Conservation (phyloP, 73 alveolate species). For the Breviolum minutum region DNA sequence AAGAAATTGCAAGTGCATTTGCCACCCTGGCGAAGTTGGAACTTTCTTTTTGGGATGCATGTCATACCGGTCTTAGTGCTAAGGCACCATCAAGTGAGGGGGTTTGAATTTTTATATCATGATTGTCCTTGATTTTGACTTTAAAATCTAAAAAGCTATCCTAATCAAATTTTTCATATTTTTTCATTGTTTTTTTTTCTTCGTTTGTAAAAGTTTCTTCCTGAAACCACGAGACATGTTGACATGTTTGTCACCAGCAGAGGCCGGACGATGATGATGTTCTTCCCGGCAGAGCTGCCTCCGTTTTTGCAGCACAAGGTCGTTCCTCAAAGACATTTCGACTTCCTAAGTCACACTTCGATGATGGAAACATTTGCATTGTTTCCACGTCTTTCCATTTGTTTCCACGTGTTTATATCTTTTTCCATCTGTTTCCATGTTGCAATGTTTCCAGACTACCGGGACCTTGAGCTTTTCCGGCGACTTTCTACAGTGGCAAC, state of each 20-base stretch:
- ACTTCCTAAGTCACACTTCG: neutral
- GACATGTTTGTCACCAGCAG: neutral
- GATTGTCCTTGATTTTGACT: neutral
- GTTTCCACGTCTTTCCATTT: too few species aligned
- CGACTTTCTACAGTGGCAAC: slow-evolving; percentile 3
- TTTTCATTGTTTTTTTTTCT: neutral
- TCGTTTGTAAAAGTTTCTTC: neutral
- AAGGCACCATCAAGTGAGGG: too few species aligned
- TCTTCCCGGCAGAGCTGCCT: neutral
- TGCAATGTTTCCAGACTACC: slow-evolving; percentile 1
- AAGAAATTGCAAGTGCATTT: slow-evolving; percentile 11
- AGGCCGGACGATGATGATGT: neutral
- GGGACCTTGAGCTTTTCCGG: slow-evolving; percentile 65
- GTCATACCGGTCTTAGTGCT: neutral
- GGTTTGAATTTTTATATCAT: too few species aligned
- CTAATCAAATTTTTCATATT: neutral
- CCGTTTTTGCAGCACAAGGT: slow-evolving; percentile 30
- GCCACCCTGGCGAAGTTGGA: neutral
- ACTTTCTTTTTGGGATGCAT: neutral
- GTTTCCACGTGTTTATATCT: too few species aligned
- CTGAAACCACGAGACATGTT: neutral
- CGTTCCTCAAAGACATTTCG: neutral
- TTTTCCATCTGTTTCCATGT: too few species aligned
- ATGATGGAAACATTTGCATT: neutral
- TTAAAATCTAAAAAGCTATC: neutral